Evolutionary conservation across 331 rosid genomes (phyloP), one percentile per base, ranked within the genome.

Genomic region (Stylosanthes scabra): DNA sequence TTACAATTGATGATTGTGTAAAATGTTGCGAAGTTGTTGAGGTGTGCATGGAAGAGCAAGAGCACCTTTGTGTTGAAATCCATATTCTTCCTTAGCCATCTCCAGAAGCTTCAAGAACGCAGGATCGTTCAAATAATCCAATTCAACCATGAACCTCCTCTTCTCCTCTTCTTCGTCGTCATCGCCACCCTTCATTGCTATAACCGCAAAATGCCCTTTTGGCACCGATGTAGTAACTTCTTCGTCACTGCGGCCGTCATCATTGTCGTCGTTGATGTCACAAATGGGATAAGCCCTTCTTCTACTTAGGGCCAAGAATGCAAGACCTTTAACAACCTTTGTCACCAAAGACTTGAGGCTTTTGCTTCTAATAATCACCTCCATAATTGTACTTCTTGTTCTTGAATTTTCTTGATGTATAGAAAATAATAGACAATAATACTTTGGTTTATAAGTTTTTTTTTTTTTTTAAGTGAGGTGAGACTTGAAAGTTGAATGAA

Each of bases 21-120:
- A 60, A 55, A 92, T 92, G 57, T 75, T 84, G 62, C 82, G 83
- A 61, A 92, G 79, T 58, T 86, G 87, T 57, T 80, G 85, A 3
- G 93, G 93, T 1, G 14, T 63, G 70, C 96, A 92, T 29, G 96
- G 96, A 5, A 92, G 49, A 8, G 75, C 71, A 72, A 92, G 86
- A 76, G 89, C 89, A 76, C 97, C 97, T 28, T 82, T 85, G 58
- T 92, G 96, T 63, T 12, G 31, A 70, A 83, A 89, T 0, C 97
- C 97, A 80, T 70, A 92, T 47, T 88, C 96, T 76, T 88, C 92
- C 72, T 63, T 64, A 8, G 96, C 93, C 62, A 57, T 57, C 40
- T 88, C 93, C 39, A 87, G 74, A 11, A 91, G 55, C 63, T 52
- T 87, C 83, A 86, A 59, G 78, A 91, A 91, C 28, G 45, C 74